Base-by-base conservation (phyloP, 148 eudicot genomes). In the Vaccinium corymbosum region DNA sequence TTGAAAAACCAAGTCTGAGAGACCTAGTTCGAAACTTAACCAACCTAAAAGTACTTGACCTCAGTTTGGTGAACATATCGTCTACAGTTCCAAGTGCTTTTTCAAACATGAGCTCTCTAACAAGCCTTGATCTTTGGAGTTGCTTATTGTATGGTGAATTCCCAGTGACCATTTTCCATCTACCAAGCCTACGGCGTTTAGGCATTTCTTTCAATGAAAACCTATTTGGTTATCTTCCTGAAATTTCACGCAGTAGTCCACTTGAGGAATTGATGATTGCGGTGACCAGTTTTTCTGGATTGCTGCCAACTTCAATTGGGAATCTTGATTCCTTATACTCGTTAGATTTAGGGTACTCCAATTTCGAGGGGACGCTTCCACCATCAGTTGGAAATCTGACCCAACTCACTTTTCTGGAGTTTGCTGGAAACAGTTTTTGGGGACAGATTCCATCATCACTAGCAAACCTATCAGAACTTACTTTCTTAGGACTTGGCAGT, bases 101-200 rank as follows among this genome's bases (percentile, higher is more conserved):
- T 38, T 55, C 72, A 52, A 86, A 86, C 17, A 10, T 89, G 7
- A 70, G 85, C 3, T 77, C 87, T 66, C 35, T 89, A n/a, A 81
- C 2, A 72, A 53, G 10, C 48, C 38, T 90, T 1, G 14, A 1
- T 1, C 53, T 87, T 2, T 9, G 0, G 13, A 16, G n/a, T 42
- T 89, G 91, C 59, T 70, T 80, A 15, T 52, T 90, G 53, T 51
- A 32, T 48, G 90, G 92, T 55, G 46, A 51, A 8, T 38, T 89
- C 11, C 88, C 90, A 46, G 4, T 4, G 17, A 55, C 72, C 6
- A 64, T 89, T 59, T 88, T 91, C 71, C 84, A 27, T 0, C 32
- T 90, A 50, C 92, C 85, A 22, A 72, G 57, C 1, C 87, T 91
- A 22, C 82, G 78, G 79, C 25, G 22, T 4, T 72, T 90, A 25